Base-by-base conservation (phyloP, 1,284 basidiomycete species). In the Mycena citricolor region DNA sequence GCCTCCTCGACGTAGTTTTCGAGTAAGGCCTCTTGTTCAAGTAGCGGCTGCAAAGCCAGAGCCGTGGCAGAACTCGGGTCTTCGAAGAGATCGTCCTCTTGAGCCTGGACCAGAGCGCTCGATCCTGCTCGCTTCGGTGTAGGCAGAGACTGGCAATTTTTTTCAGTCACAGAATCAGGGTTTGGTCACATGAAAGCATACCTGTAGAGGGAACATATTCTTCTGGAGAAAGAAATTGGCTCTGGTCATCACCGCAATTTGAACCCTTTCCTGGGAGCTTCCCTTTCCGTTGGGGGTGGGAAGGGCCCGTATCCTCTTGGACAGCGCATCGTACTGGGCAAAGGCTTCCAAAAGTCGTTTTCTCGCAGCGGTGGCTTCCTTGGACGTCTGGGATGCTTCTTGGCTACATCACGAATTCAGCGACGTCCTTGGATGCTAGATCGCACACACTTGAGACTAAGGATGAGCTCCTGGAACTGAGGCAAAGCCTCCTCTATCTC, bases 11-110 rank as follows among this genome's bases (percentile, higher is more conserved):
- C 74, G 57, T 88, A 90, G 2, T 78, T 74, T 67, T 94, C 91
- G 24, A 95, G 70, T 37, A 94, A 71, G 3, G 87, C 86, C 65
- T 95, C 92, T 65, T 95, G 92, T 63, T 95, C 92, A 8, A 95
- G 73, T 14, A 95, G 66, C 3, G 92, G 91, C 58, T 94, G 91
- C 17, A 95, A 67, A 4, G 74, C 67, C 24, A 78, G 71, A 2
- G 89, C 89, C 16, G 87, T 67, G 38, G 83, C 76, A 1, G 84
- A 80, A 54, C 88, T 81, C 1, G 77, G 71, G 55, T 87, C 83
- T 49, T 78, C 65, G 22, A 69, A 57, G 8, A 65, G 67, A 14
- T 57, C 50, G 1, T 60, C 55, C 4, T 53, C 49, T 8, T 40
- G 43, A 12, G 61, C 49, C 1, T 44, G 40, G 10, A 54, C 33